A percentile compares a stretch with the other conserved stretches of the same genome.
phyloP scores from a whole-genome alignment of 495 filamentous ascomycete species.

The Aspergillus ostianus region DNA sequence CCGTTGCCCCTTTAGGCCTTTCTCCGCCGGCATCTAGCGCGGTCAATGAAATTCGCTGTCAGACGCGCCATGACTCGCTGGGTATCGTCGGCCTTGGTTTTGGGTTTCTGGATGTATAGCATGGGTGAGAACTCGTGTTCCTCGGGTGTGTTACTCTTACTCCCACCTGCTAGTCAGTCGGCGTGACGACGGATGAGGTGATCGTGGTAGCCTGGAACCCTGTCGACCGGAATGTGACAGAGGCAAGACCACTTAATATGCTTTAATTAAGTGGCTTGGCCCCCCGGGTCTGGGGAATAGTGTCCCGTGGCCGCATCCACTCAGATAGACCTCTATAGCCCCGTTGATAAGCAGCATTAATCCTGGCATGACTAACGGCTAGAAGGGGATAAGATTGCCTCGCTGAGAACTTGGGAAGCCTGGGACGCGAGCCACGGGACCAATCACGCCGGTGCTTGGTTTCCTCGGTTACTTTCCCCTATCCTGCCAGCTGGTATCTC shows the following conservation, averaged over 20 bases:
- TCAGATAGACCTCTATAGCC: no score
- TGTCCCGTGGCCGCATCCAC: not conserved
- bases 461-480: not conserved
- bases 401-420: not conserved
- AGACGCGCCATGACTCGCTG: constrained; percentile 1
- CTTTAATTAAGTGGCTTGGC: not conserved
- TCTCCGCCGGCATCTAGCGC: constrained; percentile 2
- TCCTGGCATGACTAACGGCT: not conserved
- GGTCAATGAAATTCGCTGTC: not conserved
- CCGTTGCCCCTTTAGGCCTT: constrained; percentile 10
- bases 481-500: not conserved
- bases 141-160: not conserved
- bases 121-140: not conserved
- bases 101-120: no score
- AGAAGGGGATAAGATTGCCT: not conserved
- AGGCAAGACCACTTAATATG: not conserved
- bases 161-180: no score
- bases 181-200: not conserved
- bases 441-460: not conserved
- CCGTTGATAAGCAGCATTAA: not conserved
- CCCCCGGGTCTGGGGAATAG: not conserved
- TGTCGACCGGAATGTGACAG: not conserved
- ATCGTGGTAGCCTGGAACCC: not conserved
- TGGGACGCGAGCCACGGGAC: not conserved
- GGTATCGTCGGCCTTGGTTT: not conserved